Evolutionary conservation across 257 asterid genomes (phyloP), one percentile per base, ranked within the genome.

Genomic region (Fraxinus pennsylvanica): DNA sequence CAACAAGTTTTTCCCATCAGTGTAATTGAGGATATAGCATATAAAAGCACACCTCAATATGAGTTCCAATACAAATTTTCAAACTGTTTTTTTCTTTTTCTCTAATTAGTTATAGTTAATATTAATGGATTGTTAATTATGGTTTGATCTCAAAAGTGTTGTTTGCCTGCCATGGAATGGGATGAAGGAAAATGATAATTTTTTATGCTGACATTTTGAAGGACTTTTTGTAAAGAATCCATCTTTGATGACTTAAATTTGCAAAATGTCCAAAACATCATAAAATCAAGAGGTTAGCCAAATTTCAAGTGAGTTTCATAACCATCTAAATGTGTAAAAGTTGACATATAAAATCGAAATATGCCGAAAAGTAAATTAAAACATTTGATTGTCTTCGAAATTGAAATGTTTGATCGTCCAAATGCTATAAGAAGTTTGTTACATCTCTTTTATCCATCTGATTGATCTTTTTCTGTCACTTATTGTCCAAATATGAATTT

Each of bases 1-100:
- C 79, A 95, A 93, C 91, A 93, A 93, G 87, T 90, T 93, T 79
- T 95, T 93, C 87, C 99, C 99, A 68, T 89, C 98, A 0, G 90
- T 95, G 29, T 94, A 87, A 90, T 82, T 30, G 54, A 14, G 27
- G 74, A 80, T 21, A 59, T 21, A 9, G 30, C 30, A 6, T 21
- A 59, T 21, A 59, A 8, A 21, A 21, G 67, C 67, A 59, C 9
- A 2, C 67, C 67, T 59, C 67, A 59, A 8, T 17, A 54, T 19
- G 75, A 50, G 25, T 47, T 57, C 30, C 1, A 25, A 22, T 52
- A 68, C 7, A 21, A 36, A 29, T 22, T 27, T 47, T 69, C 68
- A 71, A 50, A 71, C 38, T 59, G 67, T 76, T 15, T 25, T 25
- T 19, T 45, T 38, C 67, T 19, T 22, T 45, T 71, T 75, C 74